Percentiles rank a stretch among this genome's conserved stretches.
phyloP scores from a whole-genome alignment of 805 yeast species.

The Monosporozyma aquatica region DNA sequence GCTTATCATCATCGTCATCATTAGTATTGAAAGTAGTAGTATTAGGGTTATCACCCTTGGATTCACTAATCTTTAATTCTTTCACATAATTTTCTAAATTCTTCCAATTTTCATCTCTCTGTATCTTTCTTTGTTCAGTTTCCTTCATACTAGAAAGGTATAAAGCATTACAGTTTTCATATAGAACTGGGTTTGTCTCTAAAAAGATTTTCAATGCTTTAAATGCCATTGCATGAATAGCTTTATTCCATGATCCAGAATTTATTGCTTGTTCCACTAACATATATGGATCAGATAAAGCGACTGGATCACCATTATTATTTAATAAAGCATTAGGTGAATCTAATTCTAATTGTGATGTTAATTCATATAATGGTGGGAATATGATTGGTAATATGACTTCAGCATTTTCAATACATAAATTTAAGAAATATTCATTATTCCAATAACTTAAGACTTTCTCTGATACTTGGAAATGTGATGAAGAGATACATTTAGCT shows the following conservation, averaged over 20 bases:
- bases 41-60: not conserved
- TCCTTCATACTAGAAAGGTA: conserved; percentile 75
- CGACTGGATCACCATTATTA: conserved; percentile 3
- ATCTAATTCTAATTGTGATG: conserved; percentile 35
- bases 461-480: conserved; percentile 96
- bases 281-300: conserved; percentile 28
- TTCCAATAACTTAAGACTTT: conserved; percentile 91
- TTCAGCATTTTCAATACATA: conserved; percentile 88
- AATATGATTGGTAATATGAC: conserved; percentile 87
- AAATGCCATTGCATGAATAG: conserved; percentile 83
- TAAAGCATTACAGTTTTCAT: conserved; percentile 84
- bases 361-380: conserved; percentile 79
- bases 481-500: conserved; percentile 85
- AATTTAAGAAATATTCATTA: conserved; percentile 82
- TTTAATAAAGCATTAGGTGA: conserved; percentile 8
- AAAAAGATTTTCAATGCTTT: conserved; percentile 84
- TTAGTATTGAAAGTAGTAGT: no score
- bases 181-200: conserved; percentile 84
- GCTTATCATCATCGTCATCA: no score
- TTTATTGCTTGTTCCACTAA: conserved; percentile 33
- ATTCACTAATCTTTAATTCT: conserved; percentile 17
- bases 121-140: conserved; percentile 52
- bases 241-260: conserved; percentile 81
- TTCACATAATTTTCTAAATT: conserved; percentile 54
- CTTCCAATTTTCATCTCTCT: conserved; percentile 63